Evolutionary conservation across 805 yeast species (phyloP).

Genomic region (Isabelozyma gotoi): DNA sequence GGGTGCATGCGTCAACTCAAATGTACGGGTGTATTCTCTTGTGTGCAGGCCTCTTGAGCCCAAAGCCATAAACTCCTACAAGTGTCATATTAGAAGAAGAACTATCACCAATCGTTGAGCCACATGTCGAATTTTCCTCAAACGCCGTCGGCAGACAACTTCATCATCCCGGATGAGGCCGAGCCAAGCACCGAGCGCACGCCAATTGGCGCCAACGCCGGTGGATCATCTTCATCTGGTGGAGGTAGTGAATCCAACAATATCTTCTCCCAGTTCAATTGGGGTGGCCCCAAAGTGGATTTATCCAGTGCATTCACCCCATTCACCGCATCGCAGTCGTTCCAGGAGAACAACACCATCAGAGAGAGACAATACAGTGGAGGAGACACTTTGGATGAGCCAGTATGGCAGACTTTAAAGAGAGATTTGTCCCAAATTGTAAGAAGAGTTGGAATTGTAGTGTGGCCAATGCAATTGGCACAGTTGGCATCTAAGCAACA

Average conservation of each 20-base stretch:
- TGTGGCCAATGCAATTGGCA: slow-evolving; percentile 44
- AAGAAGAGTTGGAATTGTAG: slow-evolving; percentile 35
- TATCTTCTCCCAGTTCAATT: slow-evolving; percentile 12
- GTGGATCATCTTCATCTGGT: background rate
- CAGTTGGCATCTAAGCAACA: slow-evolving; percentile 36
- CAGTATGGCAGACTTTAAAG: slow-evolving; percentile 54
- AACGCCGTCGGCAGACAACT: slow-evolving; percentile 25
- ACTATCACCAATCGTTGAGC: background rate
- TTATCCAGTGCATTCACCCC: slow-evolving; percentile 36
- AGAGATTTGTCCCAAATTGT: slow-evolving; percentile 38
- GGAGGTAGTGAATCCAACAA: background rate
- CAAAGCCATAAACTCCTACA: background rate
- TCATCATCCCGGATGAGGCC: slow-evolving; percentile 40
- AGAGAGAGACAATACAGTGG: slow-evolving; percentile 59
- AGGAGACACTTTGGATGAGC: slow-evolving; percentile 73
- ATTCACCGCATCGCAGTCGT: slow-evolving; percentile 18
- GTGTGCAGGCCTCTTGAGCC: too few relatives aligned
- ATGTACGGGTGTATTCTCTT: too few relatives aligned
- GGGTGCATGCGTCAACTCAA: too few relatives aligned
- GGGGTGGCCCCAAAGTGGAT: slow-evolving; percentile 27
- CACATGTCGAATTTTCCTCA: background rate
- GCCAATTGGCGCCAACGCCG: slow-evolving; percentile 1
- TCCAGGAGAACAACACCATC: slow-evolving; percentile 22
- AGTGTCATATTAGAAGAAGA: background rate
- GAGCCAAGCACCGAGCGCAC: slow-evolving; percentile 1